Percentiles rank a stretch among this genome's conserved stretches.
These are phyloP conservation scores for Saccharum hybrid DNA, from an alignment of 202 grass and related monocot genomes.

Conservation along the genomic window DNA sequence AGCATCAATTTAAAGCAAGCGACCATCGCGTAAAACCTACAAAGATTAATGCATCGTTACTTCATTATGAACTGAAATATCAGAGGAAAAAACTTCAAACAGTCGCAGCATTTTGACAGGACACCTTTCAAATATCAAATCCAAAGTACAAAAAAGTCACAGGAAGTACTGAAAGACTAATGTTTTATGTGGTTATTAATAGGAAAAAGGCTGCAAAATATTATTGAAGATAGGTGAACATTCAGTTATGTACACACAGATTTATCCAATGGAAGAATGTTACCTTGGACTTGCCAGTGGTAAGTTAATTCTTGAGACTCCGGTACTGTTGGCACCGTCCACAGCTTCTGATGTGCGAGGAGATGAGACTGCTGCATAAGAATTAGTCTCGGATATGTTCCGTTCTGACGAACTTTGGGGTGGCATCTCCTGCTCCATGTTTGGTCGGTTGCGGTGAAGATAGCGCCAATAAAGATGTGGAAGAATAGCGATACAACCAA, in stretches of 20 bases:
- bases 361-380: slow-evolving; percentile 48
- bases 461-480: slow-evolving; percentile 90
- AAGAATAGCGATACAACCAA: slow-evolving; percentile 72
- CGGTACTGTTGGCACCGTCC: slow-evolving; percentile 36
- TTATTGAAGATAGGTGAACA: neutral
- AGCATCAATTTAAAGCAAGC: slow-evolving; percentile 83
- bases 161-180: neutral
- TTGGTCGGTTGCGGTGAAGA: slow-evolving; percentile 63
- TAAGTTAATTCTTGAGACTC: slow-evolving; percentile 48
- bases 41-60: slow-evolving; percentile 15
- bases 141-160: slow-evolving; percentile 20
- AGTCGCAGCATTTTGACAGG: slow-evolving; percentile 2
- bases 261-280: slow-evolving; percentile 12
- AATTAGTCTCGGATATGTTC: slow-evolving; percentile 56
- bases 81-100: slow-evolving; percentile 21
- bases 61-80: neutral
- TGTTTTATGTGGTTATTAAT: slow-evolving; percentile 6
- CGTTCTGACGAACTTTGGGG: slow-evolving; percentile 50
- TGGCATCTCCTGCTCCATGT: slow-evolving; percentile 48
- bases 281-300: slow-evolving; percentile 73
- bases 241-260: neutral
- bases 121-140: slow-evolving; percentile 14
- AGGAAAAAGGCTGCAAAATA: neutral
- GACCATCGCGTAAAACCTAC: slow-evolving; percentile 77
- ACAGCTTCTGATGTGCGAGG: slow-evolving; percentile 29